These are phyloP conservation scores for Amaranthus tricolor DNA, from an alignment of 179 eudicot species.

Conservation along the genomic window DNA sequence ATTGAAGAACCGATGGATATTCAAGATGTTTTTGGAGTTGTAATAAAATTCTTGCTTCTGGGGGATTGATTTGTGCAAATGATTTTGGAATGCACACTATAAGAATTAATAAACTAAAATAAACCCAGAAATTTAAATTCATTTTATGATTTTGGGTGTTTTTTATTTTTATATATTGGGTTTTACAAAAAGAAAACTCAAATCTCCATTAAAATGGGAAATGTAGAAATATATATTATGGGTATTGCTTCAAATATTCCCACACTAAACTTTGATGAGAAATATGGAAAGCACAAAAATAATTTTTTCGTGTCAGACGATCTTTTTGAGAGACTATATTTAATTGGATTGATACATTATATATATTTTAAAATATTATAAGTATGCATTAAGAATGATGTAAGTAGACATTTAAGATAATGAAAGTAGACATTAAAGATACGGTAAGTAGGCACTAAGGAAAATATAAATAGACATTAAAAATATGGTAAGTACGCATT, in stretches of 20 bases:
- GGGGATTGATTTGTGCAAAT: conserved; percentile 43
- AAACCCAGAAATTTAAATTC: conserved; percentile 30
- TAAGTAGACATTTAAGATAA: no score
- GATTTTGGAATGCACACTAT: conserved; percentile 30
- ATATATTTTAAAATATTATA: no score
- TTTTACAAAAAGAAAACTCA: not conserved
- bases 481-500: no score
- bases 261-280: not conserved
- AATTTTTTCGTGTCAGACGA: no score
- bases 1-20: conserved; percentile 51
- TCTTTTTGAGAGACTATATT: no score
- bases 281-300: not conserved
- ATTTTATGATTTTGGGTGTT: conserved; percentile 22
- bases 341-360: no score
- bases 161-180: not conserved
- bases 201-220: conserved; percentile 4
- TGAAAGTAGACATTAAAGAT: no score
- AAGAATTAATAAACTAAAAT: conserved; percentile 21
- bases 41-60: conserved; percentile 54
- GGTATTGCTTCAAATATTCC: conserved; percentile 11
- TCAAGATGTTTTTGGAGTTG: conserved; percentile 67
- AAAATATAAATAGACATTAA: no score
- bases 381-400: no score
- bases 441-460: no score
- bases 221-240: conserved; percentile 18